phyloP scores from a whole-genome alignment of 352 stramenopile genomes.

The Phytophthora pinifolia region DNA sequence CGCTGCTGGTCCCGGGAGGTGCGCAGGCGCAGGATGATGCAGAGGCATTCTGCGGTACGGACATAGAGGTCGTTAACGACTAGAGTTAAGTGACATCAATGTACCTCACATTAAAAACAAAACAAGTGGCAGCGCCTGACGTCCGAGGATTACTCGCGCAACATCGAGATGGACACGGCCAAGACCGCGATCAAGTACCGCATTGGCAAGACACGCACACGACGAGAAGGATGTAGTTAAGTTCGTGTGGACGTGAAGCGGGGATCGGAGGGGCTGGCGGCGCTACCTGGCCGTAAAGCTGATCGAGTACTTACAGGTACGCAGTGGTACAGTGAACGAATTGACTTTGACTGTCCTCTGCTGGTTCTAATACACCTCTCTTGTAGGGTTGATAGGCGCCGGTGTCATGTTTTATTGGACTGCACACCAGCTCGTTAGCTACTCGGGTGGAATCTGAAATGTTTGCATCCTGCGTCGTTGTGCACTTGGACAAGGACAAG shows the following conservation, averaged over 20 bases:
- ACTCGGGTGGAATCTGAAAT: constrained; percentile 70
- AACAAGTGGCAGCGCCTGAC: constrained; percentile 82
- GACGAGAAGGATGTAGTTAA: constrained; percentile 68
- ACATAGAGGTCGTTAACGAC: no score
- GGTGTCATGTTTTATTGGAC: constrained; percentile 82
- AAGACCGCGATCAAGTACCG: constrained; percentile 81
- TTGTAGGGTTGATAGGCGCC: constrained; percentile 69
- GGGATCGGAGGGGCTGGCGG: constrained; percentile 68
- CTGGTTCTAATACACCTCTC: no score
- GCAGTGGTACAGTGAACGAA: constrained; percentile 1
- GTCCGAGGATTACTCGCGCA: constrained; percentile 75
- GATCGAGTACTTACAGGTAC: constrained; percentile 81
- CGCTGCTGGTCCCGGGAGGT: no score
- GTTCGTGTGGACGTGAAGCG: constrained; percentile 66
- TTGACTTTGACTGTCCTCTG: neutral
- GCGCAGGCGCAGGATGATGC: no score
- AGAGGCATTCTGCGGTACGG: no score
- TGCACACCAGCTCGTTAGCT: constrained; percentile 82
- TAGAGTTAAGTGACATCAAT: no score
- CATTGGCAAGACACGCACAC: constrained; percentile 78
- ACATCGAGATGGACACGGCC: constrained; percentile 85
- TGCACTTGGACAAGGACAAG: constrained; percentile 86
- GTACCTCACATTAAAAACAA: no score
- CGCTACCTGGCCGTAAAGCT: constrained; percentile 71
- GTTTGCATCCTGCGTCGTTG: constrained; percentile 79